Percentiles rank a stretch among this genome's conserved stretches.
These are phyloP conservation scores for Coniochaeta pulveracea DNA, from an alignment of 2,329 filamentous ascomycete species.

Conservation along the genomic window DNA sequence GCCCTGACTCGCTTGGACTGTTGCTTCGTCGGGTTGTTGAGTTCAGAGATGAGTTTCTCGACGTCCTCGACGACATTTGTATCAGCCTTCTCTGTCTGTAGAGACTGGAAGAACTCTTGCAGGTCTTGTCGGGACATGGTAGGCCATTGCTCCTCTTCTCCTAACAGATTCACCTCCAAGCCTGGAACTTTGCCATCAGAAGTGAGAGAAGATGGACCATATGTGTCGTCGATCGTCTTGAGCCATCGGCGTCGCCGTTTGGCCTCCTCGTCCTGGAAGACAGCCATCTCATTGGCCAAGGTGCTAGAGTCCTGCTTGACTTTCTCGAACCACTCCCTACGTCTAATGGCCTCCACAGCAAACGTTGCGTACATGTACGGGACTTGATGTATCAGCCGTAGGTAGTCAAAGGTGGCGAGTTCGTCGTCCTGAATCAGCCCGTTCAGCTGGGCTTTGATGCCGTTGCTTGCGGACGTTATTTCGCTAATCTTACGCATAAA, in stretches of 20 bases:
- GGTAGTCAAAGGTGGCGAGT: constrained; percentile 66
- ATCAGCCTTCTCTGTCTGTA: constrained; percentile 57
- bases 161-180: constrained; percentile 76
- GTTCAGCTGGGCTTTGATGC: constrained; percentile 61
- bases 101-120: constrained; percentile 55
- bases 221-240: constrained; percentile 68
- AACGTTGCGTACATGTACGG: constrained; percentile 87
- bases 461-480: constrained; percentile 65
- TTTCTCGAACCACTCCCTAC: constrained; percentile 86
- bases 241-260: constrained; percentile 85
- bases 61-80: constrained; percentile 59
- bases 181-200: constrained; percentile 60
- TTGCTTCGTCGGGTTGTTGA: constrained; percentile 73
- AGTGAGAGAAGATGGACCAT: constrained; percentile 48
- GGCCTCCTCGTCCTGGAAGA: constrained; percentile 86
- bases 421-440: constrained; percentile 64
- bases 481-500: constrained; percentile 76
- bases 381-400: constrained; percentile 70
- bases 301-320: constrained; percentile 78
- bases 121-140: constrained; percentile 64
- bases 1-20: constrained; percentile 80
- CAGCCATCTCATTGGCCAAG: constrained; percentile 83
- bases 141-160: constrained; percentile 75
- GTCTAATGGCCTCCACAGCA: constrained; percentile 71
- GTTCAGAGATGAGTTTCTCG: constrained; percentile 62